Evolutionary conservation across 2,329 filamentous ascomycete species (phyloP), one percentile per base, ranked within the genome.

Genomic region (Raffaelea albimanens): DNA sequence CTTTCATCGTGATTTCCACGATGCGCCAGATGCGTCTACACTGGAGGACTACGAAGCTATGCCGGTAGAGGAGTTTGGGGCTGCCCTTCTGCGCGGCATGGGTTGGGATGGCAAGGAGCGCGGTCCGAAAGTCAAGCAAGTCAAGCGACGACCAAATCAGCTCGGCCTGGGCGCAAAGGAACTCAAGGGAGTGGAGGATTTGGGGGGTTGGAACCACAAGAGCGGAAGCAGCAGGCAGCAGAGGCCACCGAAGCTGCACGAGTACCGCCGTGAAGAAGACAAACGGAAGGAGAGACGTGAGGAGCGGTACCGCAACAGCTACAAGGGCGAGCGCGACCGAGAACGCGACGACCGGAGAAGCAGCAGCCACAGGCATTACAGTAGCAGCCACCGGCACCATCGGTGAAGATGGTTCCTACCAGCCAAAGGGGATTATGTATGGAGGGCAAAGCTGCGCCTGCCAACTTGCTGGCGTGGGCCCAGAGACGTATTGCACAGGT

Each of bases 61-160:
- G 52, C 91, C 93, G 0, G 88, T 97, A 16, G 91, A 96, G 56
- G 89, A 96, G 57, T 98, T 97, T 55, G 93, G 93, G 8, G 85
- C 89, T 18, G 89, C 90, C 0, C 73, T 97, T 53, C 73, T 98
- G 33, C 81, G 90, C 29, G 89, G 90, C 10, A 96, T 97, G 86
- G 93, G 93, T 9, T 96, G 91, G 90, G 89, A 96, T 70, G 83
- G 67, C 63, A 76, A 80, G 47, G 69, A 73, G 52, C 67, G 71
- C 42, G 74, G 72, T 2, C 63, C 70, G 3, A 85, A 85, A 55
- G 72, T 81, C 33, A 82, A 79, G 52, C 69, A 81, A 18, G 72
- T 82, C 14, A 83, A 85, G 59, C 75, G 82, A 45, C 78, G 90
- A 44, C 83, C 88, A 16, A 88, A 88, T 50, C 75, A 94, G 48